Conservation (phyloP, 2,329 filamentous ascomycete species). For the Fusarium euwallaceae region DNA sequence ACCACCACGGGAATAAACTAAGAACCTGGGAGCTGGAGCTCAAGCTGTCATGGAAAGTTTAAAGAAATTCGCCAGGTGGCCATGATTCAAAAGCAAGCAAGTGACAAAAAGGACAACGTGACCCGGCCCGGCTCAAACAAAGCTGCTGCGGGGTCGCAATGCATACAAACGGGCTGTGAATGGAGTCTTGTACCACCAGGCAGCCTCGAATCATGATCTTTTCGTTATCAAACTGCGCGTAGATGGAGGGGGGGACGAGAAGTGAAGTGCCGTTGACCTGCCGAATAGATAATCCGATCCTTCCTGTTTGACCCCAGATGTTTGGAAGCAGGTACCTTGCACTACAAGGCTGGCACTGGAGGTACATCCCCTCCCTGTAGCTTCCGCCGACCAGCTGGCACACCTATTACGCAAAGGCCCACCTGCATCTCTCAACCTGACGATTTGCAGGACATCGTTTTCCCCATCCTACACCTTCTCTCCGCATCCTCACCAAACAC, state of each 20-base stretch:
- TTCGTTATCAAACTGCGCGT: neutral
- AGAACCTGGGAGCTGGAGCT: slow-evolving; percentile 8
- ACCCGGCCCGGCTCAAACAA: neutral
- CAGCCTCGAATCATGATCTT: slow-evolving; percentile 12
- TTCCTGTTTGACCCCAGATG: slow-evolving; percentile 20
- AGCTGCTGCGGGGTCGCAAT: neutral
- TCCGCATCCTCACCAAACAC: slow-evolving; percentile 47
- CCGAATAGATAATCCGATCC: slow-evolving; percentile 47
- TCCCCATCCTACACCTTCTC: slow-evolving; percentile 47
- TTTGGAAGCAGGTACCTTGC: slow-evolving; percentile 36
- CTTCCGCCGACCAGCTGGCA: slow-evolving; percentile 37
- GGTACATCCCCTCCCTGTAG: slow-evolving; percentile 43
- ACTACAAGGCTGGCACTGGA: slow-evolving; percentile 36
- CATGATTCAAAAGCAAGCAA: slow-evolving; percentile 4
- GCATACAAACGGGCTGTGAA: neutral
- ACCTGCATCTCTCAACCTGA: slow-evolving; percentile 54
- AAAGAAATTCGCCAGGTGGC: neutral
- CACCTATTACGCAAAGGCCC: slow-evolving; percentile 58
- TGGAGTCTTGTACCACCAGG: neutral
- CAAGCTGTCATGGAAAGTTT: neutral
- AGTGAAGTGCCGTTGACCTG: slow-evolving; percentile 21
- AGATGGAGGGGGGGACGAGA: slow-evolving; percentile 6
- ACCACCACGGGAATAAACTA: slow-evolving; percentile 28
- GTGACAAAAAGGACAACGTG: neutral
- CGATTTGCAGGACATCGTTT: slow-evolving; percentile 53